Evolutionary conservation across 2,329 filamentous ascomycete genomes (phyloP).

Genomic region (Aspergillus sp.): DNA sequence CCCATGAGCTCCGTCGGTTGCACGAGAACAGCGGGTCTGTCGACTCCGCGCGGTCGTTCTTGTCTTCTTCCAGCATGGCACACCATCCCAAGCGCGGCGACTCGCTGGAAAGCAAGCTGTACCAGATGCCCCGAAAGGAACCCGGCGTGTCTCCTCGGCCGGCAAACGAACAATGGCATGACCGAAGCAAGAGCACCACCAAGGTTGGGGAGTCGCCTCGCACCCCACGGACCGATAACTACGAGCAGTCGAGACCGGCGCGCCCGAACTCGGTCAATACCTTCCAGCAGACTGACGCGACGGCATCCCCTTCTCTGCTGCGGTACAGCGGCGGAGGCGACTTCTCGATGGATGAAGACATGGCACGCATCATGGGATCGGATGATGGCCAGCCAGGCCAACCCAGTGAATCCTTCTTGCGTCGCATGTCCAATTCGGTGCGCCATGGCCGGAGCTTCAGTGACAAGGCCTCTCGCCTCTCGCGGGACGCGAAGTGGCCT

Average conservation of each 20-base stretch:
- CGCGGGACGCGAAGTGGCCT: constrained; percentile 68
- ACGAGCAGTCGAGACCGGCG: constrained; percentile 20
- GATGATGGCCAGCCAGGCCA: constrained; percentile 55
- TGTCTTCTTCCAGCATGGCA: constrained; percentile 32
- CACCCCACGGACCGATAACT: constrained; percentile 51
- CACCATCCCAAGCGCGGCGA: constrained; percentile 58
- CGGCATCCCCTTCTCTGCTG: constrained; percentile 65
- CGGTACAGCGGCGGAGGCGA: constrained; percentile 77
- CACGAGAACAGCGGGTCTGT: constrained; percentile 52
- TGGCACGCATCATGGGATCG: constrained; percentile 79
- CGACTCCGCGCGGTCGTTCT: constrained; percentile 36
- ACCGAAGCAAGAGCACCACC: constrained; percentile 40
- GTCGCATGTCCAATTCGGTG: constrained; percentile 88
- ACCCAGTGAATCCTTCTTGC: constrained; percentile 74
- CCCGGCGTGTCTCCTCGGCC: constrained; percentile 39
- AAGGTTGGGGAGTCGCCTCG: constrained; percentile 44
- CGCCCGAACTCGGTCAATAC: constrained; percentile 53
- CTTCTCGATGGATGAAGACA: constrained; percentile 93
- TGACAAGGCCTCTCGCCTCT: constrained; percentile 57
- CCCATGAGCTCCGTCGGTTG: constrained; percentile 56
- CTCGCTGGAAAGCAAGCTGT: constrained; percentile 53
- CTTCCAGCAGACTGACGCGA: constrained; percentile 40
- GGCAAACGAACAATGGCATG: constrained; percentile 33
- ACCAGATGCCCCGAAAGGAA: constrained; percentile 66
- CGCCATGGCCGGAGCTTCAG: constrained; percentile 90